Conservation (phyloP, 768 basidiomycete genomes). For the Omphalotus guepiniiformis region DNA sequence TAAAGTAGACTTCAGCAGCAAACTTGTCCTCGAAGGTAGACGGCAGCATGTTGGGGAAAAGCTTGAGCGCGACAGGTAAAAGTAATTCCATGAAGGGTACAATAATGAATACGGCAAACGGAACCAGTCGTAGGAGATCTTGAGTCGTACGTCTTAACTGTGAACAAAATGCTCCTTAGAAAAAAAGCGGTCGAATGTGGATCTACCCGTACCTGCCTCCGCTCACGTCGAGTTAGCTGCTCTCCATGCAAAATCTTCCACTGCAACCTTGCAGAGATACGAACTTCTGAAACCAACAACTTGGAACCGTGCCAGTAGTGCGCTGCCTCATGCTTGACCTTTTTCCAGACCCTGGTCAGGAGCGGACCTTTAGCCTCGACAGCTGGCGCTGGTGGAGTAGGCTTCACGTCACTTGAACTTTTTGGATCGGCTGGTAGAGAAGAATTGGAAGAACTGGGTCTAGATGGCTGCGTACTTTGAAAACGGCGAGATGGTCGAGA, state of each 20-base stretch:
- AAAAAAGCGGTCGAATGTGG: background rate
- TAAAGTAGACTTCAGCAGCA: slow-evolving; percentile 80
- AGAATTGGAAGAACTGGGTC: slow-evolving; percentile 9
- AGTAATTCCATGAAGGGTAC: slow-evolving; percentile 99
- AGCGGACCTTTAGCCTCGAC: slow-evolving; percentile 40
- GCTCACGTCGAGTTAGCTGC: slow-evolving; percentile 85
- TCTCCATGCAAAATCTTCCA: slow-evolving; percentile 93
- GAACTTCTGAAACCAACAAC: slow-evolving; percentile 89
- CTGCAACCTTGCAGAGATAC: slow-evolving; percentile 82
- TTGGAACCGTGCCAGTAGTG: slow-evolving; percentile 99
- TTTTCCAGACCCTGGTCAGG: slow-evolving; percentile 74
- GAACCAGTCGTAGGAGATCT: slow-evolving; percentile 88
- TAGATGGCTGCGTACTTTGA: slow-evolving; percentile 30
- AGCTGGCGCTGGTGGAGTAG: slow-evolving; percentile 45
- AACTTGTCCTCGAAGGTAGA: slow-evolving; percentile 98
- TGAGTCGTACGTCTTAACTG: slow-evolving; percentile 91
- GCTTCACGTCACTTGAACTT: slow-evolving; percentile 38
- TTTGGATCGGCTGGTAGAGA: slow-evolving; percentile 18
- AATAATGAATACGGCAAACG: slow-evolving; percentile 91
- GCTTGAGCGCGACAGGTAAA: slow-evolving; percentile 90
- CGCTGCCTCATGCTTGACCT: slow-evolving; percentile 90
- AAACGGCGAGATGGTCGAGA: slow-evolving; percentile 21
- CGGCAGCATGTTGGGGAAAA: slow-evolving; percentile 99
- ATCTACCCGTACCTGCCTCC: slow-evolving; percentile 66
- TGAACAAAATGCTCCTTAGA: background rate